phyloP scores from a whole-genome alignment of 177 flowering plant genomes.

The Vitis hybrid region DNA sequence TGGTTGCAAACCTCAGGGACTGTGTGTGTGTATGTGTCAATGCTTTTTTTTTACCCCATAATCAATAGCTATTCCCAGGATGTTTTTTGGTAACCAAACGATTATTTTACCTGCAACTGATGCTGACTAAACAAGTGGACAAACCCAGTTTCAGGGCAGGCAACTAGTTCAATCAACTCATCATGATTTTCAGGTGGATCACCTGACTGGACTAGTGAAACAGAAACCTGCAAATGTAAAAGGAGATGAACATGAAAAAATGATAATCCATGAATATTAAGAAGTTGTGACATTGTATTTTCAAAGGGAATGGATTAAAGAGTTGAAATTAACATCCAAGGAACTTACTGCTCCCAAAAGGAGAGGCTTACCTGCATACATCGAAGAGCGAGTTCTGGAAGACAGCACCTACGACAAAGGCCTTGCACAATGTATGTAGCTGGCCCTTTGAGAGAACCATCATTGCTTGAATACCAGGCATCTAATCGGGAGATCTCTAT shows the following conservation, averaged over 20 bases:
- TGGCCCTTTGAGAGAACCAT: slow-evolving; percentile 63
- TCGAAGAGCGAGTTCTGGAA: slow-evolving; percentile 87
- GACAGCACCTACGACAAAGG: slow-evolving; percentile 90
- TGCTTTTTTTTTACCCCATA: too few species aligned
- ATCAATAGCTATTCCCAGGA: too few species aligned
- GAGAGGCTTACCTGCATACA: slow-evolving; percentile 74
- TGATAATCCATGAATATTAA: too few species aligned
- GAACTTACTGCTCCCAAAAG: background rate
- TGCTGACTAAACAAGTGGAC: slow-evolving; percentile 81
- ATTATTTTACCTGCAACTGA: slow-evolving; percentile 72
- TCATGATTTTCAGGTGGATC: slow-evolving; percentile 56
- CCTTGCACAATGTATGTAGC: slow-evolving; percentile 82
- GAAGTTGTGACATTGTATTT: too few species aligned
- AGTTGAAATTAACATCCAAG: background rate
- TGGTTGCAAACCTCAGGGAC: too few species aligned
- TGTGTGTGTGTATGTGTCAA: too few species aligned
- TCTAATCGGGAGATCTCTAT: slow-evolving; percentile 89
- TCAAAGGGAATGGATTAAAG: background rate
- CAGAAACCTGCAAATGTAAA: slow-evolving; percentile 62
- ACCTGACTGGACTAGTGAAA: slow-evolving; percentile 69
- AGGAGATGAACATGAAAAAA: slow-evolving; percentile 1
- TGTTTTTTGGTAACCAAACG: background rate
- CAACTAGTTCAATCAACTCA: slow-evolving; percentile 76
- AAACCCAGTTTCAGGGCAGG: slow-evolving; percentile 60
- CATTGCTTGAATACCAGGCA: slow-evolving; percentile 82